Conservation (phyloP, 768 basidiomycete genomes). For the Amanita polypyramis region DNA sequence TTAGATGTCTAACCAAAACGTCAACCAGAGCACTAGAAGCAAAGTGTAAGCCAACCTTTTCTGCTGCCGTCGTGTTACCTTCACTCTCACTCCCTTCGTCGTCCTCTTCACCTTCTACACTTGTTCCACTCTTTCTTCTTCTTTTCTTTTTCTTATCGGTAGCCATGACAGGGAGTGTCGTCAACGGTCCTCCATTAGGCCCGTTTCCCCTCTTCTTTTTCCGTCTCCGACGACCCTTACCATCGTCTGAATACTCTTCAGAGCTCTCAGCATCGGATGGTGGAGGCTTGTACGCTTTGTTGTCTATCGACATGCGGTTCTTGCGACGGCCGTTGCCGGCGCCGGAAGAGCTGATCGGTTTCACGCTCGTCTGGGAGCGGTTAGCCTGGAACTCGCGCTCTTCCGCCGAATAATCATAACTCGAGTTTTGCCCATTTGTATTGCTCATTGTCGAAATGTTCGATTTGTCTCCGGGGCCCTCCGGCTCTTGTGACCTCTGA, state of each 20-base stretch:
- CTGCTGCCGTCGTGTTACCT: conserved; percentile 23
- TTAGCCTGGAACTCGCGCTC: conserved; percentile 49
- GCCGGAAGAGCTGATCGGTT: conserved; percentile 12
- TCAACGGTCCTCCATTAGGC: conserved; percentile 43
- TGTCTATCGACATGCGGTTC: conserved; percentile 62
- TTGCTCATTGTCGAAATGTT: conserved; percentile 26
- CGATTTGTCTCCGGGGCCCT: conserved; percentile 19
- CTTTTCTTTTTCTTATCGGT: conserved; percentile 57
- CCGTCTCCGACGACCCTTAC: conserved; percentile 37
- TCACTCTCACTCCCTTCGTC: conserved; percentile 39
- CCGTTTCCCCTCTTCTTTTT: conserved; percentile 48
- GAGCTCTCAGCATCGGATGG: conserved; percentile 52
- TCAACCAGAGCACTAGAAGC: conserved; percentile 7
- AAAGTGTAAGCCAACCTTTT: conserved; percentile 19
- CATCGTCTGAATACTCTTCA: conserved; percentile 44
- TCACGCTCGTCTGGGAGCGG: conserved; percentile 16
- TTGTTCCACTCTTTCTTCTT: conserved; percentile 33
- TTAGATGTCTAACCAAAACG: conserved; percentile 14
- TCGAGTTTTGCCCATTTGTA: conserved; percentile 30
- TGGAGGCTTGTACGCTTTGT: conserved; percentile 72
- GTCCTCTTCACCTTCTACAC: conserved; percentile 30
- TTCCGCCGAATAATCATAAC: conserved; percentile 74
- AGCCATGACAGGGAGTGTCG: conserved; percentile 55
- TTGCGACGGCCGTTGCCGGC: conserved; percentile 31
- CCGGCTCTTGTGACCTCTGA: conserved; percentile 49